Conservation (phyloP, 108 stramenopile genomes). For the Nannochloropsis granulata region DNA sequence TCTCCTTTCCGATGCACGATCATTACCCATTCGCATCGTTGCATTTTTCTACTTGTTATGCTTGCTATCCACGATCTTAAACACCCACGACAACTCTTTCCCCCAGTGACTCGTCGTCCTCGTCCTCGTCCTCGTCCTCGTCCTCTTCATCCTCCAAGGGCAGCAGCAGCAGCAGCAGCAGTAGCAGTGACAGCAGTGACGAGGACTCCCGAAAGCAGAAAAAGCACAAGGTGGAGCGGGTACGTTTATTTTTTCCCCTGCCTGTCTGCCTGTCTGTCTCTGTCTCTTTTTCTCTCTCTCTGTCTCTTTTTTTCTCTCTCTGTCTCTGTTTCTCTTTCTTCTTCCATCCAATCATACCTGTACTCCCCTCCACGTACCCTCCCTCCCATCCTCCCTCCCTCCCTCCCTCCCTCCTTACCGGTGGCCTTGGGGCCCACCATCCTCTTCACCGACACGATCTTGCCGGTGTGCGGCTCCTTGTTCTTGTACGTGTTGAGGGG, state of each 20-base stretch:
- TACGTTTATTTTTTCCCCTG: not conserved
- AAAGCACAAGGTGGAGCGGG: not conserved
- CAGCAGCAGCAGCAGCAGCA: not conserved
- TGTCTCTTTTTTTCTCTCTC: not conserved
- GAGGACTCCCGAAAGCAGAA: not conserved
- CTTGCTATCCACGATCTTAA: too few species aligned
- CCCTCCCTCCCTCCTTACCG: constrained; percentile 18
- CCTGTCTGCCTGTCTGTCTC: too few species aligned
- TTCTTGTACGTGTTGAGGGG: constrained; percentile 88
- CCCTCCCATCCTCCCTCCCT: not conserved
- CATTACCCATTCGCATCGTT: too few species aligned
- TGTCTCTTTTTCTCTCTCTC: not conserved
- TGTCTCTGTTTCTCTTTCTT: too few species aligned
- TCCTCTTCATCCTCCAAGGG: not conserved
- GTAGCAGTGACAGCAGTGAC: too few species aligned
- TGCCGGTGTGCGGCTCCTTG: constrained; percentile 88
- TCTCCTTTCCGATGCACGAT: too few species aligned
- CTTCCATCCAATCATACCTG: too few species aligned
- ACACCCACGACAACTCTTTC: not conserved
- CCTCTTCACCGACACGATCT: constrained; percentile 88
- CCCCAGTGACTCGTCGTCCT: not conserved
- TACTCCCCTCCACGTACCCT: too few species aligned
- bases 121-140: not conserved
- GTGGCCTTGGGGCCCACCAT: constrained; percentile 92
- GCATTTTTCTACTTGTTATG: too few species aligned